Base-by-base conservation (phyloP, 2,329 filamentous ascomycete genomes). In the Stemphylium vesicarium region DNA sequence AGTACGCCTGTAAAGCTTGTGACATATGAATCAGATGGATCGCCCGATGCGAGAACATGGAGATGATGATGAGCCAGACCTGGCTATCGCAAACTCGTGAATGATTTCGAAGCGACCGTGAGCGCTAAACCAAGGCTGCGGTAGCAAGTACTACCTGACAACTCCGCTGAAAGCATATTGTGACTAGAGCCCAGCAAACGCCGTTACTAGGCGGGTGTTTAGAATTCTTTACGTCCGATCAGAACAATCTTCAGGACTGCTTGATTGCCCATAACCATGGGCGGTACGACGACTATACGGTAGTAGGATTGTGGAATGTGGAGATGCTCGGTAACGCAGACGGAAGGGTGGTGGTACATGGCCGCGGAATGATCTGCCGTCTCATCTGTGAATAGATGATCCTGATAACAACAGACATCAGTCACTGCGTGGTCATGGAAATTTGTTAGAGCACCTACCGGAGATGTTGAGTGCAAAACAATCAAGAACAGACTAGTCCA, bases 401-500 rank as follows among this genome's bases (percentile, higher is more conserved):
- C 41, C 55, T 56, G 43, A 32, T 22, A 6, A 39, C 20, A 35
- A 35, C 12, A 42, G 20, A 12, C 36, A 35, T 60, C 31, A 62
- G 56, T 39, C 20, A 40, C 33, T 45, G 46, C 35, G 48, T 4
- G 26, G 16, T 13, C 38, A 45, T 20, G 26, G n/a, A 35, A 22
- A 46, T 20, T 42, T 16, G 40, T n/a, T 29, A 22, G 24, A 57
- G 52, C 57, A 64, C 57, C 60, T 68, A 69, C 57, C 63, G 53
- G 62, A 65, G 60, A 64, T 63, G 40, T 10, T 50, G 35, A 60
- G 42, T 29, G 50, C 53, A 60, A 53, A 53, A 42, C 44, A 39
- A 10, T 37, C 13, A n/a, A 49, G 41, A 26, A 33, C 49, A 43
- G 36, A 35, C 60, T 82, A 96, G 72, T 97, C 93, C 92, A 98